A percentile compares a stretch with the other conserved stretches of the same genome.
Evolutionary conservation across 352 stramenopile species (phyloP).

Genomic region (Nothophytophthora sp.): DNA sequence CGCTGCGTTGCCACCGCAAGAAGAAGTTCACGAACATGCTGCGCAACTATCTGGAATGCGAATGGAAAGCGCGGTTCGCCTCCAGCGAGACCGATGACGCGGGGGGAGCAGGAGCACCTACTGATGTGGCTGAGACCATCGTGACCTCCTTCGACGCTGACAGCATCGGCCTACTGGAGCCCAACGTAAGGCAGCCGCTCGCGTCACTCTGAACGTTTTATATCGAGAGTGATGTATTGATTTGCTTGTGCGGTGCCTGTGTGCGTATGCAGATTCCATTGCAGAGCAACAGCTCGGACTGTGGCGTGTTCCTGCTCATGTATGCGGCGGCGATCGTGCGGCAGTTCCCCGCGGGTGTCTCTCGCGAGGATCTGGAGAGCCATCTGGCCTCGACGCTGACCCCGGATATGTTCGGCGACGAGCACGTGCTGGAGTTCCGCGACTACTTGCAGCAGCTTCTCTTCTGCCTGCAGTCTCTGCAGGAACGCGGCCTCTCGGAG

Average conservation of each 20-base stretch:
- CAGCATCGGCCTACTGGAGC: slow-evolving; percentile 59
- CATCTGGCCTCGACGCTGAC: slow-evolving; percentile 49
- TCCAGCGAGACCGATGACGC: slow-evolving; percentile 12
- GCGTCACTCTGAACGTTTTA: too few relatives aligned
- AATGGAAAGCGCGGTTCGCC: slow-evolving; percentile 53
- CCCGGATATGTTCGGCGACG: slow-evolving; percentile 60
- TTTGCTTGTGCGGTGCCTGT: background rate
- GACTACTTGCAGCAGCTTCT: slow-evolving; percentile 81
- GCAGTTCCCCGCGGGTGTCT: slow-evolving; percentile 57
- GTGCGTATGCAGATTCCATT: slow-evolving; percentile 72
- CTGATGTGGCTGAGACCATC: slow-evolving; percentile 14
- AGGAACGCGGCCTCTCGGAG: slow-evolving; percentile 48
- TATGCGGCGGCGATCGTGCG: slow-evolving; percentile 70
- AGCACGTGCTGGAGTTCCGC: slow-evolving; percentile 73
- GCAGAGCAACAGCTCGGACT: slow-evolving; percentile 95
- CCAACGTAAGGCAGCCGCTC: slow-evolving; percentile 80
- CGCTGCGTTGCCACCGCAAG: slow-evolving; percentile 93
- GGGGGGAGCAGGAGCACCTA: slow-evolving; percentile 2
- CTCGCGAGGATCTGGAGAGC: slow-evolving; percentile 50
- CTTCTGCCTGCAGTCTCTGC: slow-evolving; percentile 64
- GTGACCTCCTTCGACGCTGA: slow-evolving; percentile 55
- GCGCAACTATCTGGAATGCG: slow-evolving; percentile 85
- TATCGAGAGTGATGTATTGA: background rate
- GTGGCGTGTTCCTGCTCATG: slow-evolving; percentile 86
- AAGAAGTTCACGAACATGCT: slow-evolving; percentile 84